Base-by-base conservation (phyloP, 257 asterid species). In the Solanum ahanhuiri region DNA sequence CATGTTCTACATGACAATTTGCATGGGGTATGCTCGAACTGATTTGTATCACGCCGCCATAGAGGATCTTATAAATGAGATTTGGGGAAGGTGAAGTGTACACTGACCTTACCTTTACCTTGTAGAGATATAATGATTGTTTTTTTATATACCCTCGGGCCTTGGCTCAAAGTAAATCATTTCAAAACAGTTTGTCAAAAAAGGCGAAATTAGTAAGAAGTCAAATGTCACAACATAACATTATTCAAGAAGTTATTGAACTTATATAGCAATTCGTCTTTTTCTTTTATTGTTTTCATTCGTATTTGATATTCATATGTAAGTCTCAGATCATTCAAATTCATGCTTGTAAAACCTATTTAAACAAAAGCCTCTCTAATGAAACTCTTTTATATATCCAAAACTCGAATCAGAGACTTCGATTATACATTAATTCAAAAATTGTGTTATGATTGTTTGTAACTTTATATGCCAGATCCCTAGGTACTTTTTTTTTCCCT, bases 401-500 rank as follows among this genome's bases (percentile, higher is more conserved):
- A n/a, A 63, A 63, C 7, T 23, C 15, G 3, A 63, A 63, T 23
- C 1, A 3, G 1, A 23, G 10, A 63, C 3, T 45, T 45, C 18
- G 0, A 12, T 4, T 12, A 45, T 4, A 45, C 57, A 45, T 45
- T 45, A 45, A 4, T 39, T 75, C 63, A 77, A 41, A 25, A 14
- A 3, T 12, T 45, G 15, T 79, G 28, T 25, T 18, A 25, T 79
- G 37, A 15, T 45, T 14, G 8, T 43, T 14, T 25, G 14, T 43
- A 20, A 77, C 63, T 43, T 76, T 77, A 23, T 79, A n/a, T 45
- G 15, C 1, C 37, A 87, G 91, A 90, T 92, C 93, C 92, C 92
- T 28, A 89, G 85, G 88, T 86, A 83, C 86, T 85, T 87, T 86
- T 85, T 31, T 87, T 22, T 54, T 2, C 0, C 2, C 87, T 86